Evolutionary conservation across 257 asterid species (phyloP).

Genomic region (Nemophila menziesii): DNA sequence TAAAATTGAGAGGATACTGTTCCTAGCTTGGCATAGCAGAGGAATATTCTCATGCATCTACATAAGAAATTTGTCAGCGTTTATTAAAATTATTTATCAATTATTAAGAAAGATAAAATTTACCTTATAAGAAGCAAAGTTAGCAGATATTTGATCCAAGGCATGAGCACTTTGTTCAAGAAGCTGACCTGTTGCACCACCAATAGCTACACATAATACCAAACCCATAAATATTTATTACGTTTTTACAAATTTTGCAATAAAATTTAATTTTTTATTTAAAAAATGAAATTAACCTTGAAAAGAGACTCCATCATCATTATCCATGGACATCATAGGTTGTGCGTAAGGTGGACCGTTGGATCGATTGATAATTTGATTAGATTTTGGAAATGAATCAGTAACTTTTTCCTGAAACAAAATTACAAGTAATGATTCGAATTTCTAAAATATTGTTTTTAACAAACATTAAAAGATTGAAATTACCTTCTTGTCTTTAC

Average conservation of each 20-base stretch:
- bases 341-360: constrained; percentile 66
- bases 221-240: background rate
- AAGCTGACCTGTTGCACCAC: constrained; percentile 61
- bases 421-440: background rate
- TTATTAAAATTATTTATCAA: background rate
- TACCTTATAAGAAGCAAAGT: constrained; percentile 62
- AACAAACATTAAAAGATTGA: constrained; percentile 1
- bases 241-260: background rate
- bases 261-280: no score
- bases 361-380: constrained; percentile 48
- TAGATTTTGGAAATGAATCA: constrained; percentile 54
- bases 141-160: constrained; percentile 71
- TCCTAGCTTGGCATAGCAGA: constrained; percentile 61
- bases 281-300: constrained; percentile 54
- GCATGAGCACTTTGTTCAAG: constrained; percentile 69
- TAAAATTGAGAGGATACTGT: constrained; percentile 41
- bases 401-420: constrained; percentile 56
- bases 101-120: background rate
- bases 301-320: constrained; percentile 76
- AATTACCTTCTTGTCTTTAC: constrained; percentile 74
- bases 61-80: constrained; percentile 11
- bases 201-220: constrained; percentile 52
- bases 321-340: constrained; percentile 50
- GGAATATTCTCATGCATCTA: constrained; percentile 65
- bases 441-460: background rate